Base-by-base conservation (phyloP, 2,329 filamentous ascomycete genomes). In the Sphaerulina populicola region DNA sequence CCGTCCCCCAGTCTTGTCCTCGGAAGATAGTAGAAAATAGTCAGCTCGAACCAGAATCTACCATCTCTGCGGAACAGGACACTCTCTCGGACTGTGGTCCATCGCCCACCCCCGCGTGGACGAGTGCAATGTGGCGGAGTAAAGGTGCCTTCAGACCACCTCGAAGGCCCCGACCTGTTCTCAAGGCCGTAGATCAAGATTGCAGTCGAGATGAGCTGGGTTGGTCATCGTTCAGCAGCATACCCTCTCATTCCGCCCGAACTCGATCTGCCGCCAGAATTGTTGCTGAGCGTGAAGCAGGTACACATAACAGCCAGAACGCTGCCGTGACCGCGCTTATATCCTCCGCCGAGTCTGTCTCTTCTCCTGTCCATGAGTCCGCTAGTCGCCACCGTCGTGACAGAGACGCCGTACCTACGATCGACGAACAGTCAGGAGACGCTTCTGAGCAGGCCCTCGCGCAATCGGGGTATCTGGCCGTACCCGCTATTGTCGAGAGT, bases 61-160 rank as follows among this genome's bases (percentile, higher is more conserved):
- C 43, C 12, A 30, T 18, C 10, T 37, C 37, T 12, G 41, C 47
- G 18, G 31, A 10, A 6, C 44, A 47, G 7, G 41, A 50, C 23
- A 47, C 37, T 44, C 44, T 54, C 9, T 58, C 56, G 5, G 55
- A 60, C 14, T 55, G 47, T 18, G 56, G 57, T 15, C 53, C 57
- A 3, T 56, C 57, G 10, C 58, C 58, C 4, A 60, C 58, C 4
- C 54, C 58, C n/a, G 58, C 56, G 11, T 60, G 58, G 58, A 60
- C 58, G 27, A 60, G 58, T 35, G 53, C 54, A 5, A 60, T 55
- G 48, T 60, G 58, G 58, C 40, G 56, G 29, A 41, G 44, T 18
- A 57, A 46, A 6, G 54, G 58, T 35, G 47, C 54, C 6, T 53
- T 59, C 21, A 40, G 54, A 43, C 53, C 52, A 2, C 46, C 44